Evolutionary conservation across 805 yeast species (phyloP), one percentile per base, ranked within the genome.

Genomic region (Ogataea populi-albae): DNA sequence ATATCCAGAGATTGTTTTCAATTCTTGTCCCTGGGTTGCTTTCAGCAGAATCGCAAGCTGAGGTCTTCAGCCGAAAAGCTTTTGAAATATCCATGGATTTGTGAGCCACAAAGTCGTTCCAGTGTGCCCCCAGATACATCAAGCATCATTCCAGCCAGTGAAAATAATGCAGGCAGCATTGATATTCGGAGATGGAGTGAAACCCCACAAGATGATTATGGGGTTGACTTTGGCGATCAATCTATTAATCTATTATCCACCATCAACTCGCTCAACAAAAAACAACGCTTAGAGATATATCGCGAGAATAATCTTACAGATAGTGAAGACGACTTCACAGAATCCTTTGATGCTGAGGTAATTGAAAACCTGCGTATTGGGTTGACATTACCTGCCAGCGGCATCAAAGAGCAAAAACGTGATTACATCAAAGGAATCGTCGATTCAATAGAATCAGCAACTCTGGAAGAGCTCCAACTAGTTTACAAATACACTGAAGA

Each of bases 1-100:
- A 35, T 48, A 6, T 44, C 54, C 1, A 30, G 22, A 8, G 42
- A 45, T 17, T 49, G 58, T 31, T 36, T 33, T 19, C 65, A 67
- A 25, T 86, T 82, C 45, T 80, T 86, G 44, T 58, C 84, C 9
- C 47, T 68, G 33, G 76, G 74, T 42, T 86, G 95, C 52, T 81
- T 86, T 47, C 81, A 79, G 46, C 79, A 79, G 49, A 80, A 81
- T 45, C 86, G 91, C 1, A 64, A 62, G 17, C 56, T 73, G 17
- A 64, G 95, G 38, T 61, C 66, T 3, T 61, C 73, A 5, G 91
- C 91, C 0, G 61, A 61, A 21, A 60, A 71, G 23, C 63, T 87
- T 17, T 56, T 75, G 17, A 55, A 66, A 19, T 89, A 83, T 52
- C 68, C 68, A 14, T 86, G 94, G 95, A 47, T 85, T 3, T 31